Conservation (phyloP, 306 rosid genomes). For the Pueraria montana region DNA sequence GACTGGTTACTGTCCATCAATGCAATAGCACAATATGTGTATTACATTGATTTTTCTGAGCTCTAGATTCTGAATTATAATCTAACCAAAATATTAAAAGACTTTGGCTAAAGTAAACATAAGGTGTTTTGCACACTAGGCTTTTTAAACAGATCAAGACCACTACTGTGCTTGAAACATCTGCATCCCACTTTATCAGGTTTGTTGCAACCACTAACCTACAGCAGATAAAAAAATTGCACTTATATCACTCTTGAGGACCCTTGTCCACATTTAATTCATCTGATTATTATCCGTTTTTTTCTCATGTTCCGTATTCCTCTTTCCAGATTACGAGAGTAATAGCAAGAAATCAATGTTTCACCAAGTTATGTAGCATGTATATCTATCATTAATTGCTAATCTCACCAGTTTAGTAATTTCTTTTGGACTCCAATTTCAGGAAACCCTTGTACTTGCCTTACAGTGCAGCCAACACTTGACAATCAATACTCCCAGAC, state of each 20-base stretch:
- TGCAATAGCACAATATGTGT: conserved; percentile 29
- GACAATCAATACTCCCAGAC: conserved; percentile 63
- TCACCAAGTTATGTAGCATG: conserved; percentile 33
- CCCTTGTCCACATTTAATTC: conserved; percentile 22
- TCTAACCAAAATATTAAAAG: conserved; percentile 29
- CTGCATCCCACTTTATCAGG: conserved; percentile 13
- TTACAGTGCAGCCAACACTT: conserved; percentile 64
- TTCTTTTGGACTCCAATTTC: conserved; percentile 56
- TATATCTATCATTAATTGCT: conserved; percentile 38
- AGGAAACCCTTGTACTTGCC: conserved; percentile 76
- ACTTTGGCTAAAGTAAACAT: neutral
- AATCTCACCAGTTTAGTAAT: conserved; percentile 43
- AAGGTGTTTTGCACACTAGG: conserved; percentile 32
- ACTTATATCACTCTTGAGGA: conserved; percentile 1
- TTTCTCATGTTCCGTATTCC: conserved; percentile 23
- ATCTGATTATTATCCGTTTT: conserved; percentile 24
- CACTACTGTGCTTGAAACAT: conserved; percentile 34
- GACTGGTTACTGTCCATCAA: conserved; percentile 17
- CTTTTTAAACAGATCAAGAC: conserved; percentile 17
- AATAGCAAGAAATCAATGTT: conserved; percentile 35
- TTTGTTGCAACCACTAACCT: conserved; percentile 17
- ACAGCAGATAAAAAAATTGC: conserved; percentile 4
- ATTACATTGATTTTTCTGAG: conserved; percentile 10
- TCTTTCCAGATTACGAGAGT: conserved; percentile 42
- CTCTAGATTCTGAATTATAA: neutral